These are phyloP conservation scores for Heritiera littoralis DNA, from an alignment of 345 rosid genomes.

Conservation along the genomic window DNA sequence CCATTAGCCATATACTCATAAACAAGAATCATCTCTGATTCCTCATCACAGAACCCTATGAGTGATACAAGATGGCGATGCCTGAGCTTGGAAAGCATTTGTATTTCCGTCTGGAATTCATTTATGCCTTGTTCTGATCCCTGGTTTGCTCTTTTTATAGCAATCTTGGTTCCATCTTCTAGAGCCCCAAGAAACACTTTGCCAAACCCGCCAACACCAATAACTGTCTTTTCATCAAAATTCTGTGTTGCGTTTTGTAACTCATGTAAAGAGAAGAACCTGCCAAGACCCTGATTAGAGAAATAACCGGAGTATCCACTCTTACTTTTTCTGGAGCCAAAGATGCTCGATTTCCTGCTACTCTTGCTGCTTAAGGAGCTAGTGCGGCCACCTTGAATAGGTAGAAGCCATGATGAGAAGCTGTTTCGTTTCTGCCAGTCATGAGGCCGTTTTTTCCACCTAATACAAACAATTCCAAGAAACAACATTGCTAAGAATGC, in stretches of 20 bases:
- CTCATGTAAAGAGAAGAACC: conserved; percentile 59
- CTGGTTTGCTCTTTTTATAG: conserved; percentile 68
- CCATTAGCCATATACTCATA: conserved; percentile 90
- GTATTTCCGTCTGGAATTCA: conserved; percentile 89
- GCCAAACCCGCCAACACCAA: conserved; percentile 89
- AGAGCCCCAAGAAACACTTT: conserved; percentile 69
- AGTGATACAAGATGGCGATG: conserved; percentile 83
- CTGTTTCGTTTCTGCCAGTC: conserved; percentile 64
- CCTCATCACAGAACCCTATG: conserved; percentile 77
- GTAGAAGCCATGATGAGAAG: conserved; percentile 77
- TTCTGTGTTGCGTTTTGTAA: conserved; percentile 65
- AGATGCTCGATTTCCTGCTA: conserved; percentile 53
- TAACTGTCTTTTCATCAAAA: conserved; percentile 69
- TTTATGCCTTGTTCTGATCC: conserved; percentile 82
- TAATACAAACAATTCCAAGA: conserved; percentile 42
- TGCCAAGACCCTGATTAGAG: conserved; percentile 63
- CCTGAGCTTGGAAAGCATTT: conserved; percentile 80
- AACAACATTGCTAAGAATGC: conserved; percentile 49
- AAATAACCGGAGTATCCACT: conserved; percentile 54
- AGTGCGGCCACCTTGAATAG: conserved; percentile 46
- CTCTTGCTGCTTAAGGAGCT: conserved; percentile 54
- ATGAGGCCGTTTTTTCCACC: conserved; percentile 58
- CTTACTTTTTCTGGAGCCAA: conserved; percentile 61
- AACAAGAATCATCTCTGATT: conserved; percentile 85
- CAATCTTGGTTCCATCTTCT: conserved; percentile 68